These are phyloP conservation scores for Jackrogersella multiformis DNA, from an alignment of 495 filamentous ascomycete species.

Conservation along the genomic window DNA sequence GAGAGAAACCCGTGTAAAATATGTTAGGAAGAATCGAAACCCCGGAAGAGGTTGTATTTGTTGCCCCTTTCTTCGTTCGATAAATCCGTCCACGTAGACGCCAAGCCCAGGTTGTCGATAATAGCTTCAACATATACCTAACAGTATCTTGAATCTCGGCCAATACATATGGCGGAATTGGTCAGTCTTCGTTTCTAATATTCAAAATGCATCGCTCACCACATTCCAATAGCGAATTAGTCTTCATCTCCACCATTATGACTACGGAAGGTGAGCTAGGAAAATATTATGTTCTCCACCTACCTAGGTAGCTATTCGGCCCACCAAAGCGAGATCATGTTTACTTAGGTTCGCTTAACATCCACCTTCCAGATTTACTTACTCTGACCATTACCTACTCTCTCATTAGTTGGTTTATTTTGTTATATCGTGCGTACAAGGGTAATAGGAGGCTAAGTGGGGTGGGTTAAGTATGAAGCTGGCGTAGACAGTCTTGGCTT, in stretches of 20 bases:
- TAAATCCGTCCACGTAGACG: neutral
- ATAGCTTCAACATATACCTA: neutral
- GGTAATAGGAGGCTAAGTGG: constrained; percentile 21
- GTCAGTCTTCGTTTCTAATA: neutral
- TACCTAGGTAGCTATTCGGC: constrained; percentile 17
- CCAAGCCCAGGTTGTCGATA: neutral
- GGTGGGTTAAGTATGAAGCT: constrained; percentile 13
- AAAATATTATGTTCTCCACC: neutral
- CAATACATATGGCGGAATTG: neutral
- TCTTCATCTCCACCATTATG: neutral
- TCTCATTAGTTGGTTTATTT: constrained; percentile 24
- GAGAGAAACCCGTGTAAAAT: too few species aligned
- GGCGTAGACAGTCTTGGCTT: constrained; percentile 26
- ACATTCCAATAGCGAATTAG: neutral
- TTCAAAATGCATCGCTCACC: neutral
- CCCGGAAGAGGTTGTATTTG: neutral
- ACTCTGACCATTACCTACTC: constrained; percentile 28
- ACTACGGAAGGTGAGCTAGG: constrained; percentile 13
- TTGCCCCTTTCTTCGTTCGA: neutral
- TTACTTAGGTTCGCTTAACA: neutral
- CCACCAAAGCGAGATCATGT: constrained; percentile 15
- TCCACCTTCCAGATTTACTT: constrained; percentile 31
- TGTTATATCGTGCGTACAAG: constrained; percentile 19
- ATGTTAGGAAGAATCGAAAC: neutral
- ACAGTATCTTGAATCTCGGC: neutral